Conservation (phyloP, 192 early-diverging fungal species). For the Dispira simplex region DNA sequence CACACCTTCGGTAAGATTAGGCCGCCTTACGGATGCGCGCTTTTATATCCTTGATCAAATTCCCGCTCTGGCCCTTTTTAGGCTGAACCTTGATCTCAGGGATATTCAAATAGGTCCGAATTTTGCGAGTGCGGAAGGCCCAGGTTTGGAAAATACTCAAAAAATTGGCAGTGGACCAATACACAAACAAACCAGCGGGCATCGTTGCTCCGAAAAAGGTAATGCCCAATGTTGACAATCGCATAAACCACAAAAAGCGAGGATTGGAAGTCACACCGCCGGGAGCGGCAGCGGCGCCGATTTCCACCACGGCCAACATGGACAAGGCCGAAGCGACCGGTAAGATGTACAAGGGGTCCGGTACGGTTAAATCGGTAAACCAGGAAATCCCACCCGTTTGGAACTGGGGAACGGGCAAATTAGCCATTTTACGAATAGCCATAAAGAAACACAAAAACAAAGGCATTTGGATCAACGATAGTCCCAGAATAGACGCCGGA, state of each 20-base stretch:
- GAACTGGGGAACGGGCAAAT: slow-evolving; percentile 68
- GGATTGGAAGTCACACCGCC: slow-evolving; percentile 11
- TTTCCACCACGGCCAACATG: slow-evolving; percentile 59
- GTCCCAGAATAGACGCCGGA: slow-evolving; percentile 42
- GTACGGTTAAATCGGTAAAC: slow-evolving; percentile 68
- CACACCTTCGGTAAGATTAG: no score
- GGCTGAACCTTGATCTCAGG: slow-evolving; percentile 23
- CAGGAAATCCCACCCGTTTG: slow-evolving; percentile 57
- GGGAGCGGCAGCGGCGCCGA: slow-evolving; percentile 22
- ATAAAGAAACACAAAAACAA: slow-evolving; percentile 77
- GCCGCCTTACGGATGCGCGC: no score
- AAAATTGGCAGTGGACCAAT: slow-evolving; percentile 68
- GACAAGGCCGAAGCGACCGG: slow-evolving; percentile 52
- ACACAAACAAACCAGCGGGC: slow-evolving; percentile 56
- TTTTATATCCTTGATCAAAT: no score
- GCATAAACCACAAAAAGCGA: slow-evolving; percentile 28
- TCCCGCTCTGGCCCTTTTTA: no score
- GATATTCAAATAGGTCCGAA: slow-evolving; percentile 44
- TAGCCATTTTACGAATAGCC: slow-evolving; percentile 64
- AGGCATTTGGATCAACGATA: slow-evolving; percentile 56
- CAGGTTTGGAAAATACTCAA: slow-evolving; percentile 54
- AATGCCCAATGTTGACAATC: slow-evolving; percentile 24
- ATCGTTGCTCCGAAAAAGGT: slow-evolving; percentile 30
- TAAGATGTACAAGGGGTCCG: slow-evolving; percentile 72
- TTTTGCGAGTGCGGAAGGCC: slow-evolving; percentile 35